Conservation (phyloP, 2,329 filamentous ascomycete species). For the Tolypocladium amazonense region DNA sequence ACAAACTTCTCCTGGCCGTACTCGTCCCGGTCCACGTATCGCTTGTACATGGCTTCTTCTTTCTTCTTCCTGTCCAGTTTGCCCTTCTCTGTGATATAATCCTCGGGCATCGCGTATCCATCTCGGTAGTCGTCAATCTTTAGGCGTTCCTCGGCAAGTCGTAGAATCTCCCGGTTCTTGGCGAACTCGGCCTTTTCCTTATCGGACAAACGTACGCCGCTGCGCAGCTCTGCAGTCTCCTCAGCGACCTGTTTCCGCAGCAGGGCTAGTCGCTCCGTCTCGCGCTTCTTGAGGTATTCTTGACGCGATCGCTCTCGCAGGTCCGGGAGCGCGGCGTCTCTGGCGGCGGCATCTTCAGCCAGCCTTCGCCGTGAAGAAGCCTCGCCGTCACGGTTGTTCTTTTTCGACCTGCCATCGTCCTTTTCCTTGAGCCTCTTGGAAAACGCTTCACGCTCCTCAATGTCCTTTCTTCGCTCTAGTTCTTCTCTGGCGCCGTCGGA, state of each 20-base stretch:
- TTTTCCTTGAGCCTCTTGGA: slow-evolving; percentile 64
- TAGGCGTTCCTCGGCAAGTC: slow-evolving; percentile 73
- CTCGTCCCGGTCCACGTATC: slow-evolving; percentile 80
- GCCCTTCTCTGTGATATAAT: slow-evolving; percentile 89
- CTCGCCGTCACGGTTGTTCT: slow-evolving; percentile 46
- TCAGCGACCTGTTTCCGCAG: slow-evolving; percentile 83
- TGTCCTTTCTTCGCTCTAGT: slow-evolving; percentile 51
- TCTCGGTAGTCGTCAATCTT: slow-evolving; percentile 86
- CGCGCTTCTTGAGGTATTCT: slow-evolving; percentile 87
- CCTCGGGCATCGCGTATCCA: slow-evolving; percentile 86
- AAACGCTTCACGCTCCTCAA: slow-evolving; percentile 69
- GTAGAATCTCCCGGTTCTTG: slow-evolving; percentile 72
- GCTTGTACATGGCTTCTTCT: slow-evolving; percentile 78
- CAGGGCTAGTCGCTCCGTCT: slow-evolving; percentile 75
- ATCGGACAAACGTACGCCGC: slow-evolving; percentile 63
- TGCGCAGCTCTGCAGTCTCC: slow-evolving; percentile 70
- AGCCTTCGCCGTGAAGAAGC: slow-evolving; percentile 44
- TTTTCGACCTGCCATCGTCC: slow-evolving; percentile 61
- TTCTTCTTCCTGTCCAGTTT: slow-evolving; percentile 83
- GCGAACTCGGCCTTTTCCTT: slow-evolving; percentile 81
- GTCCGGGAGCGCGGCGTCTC: slow-evolving; percentile 65
- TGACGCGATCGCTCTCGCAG: slow-evolving; percentile 77
- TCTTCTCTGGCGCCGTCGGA: slow-evolving; percentile 52
- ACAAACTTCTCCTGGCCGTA: slow-evolving; percentile 81
- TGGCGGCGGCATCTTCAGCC: slow-evolving; percentile 47